Conservation (phyloP, 2,329 filamentous ascomycete species). For the Colletotrichum sp. region DNA sequence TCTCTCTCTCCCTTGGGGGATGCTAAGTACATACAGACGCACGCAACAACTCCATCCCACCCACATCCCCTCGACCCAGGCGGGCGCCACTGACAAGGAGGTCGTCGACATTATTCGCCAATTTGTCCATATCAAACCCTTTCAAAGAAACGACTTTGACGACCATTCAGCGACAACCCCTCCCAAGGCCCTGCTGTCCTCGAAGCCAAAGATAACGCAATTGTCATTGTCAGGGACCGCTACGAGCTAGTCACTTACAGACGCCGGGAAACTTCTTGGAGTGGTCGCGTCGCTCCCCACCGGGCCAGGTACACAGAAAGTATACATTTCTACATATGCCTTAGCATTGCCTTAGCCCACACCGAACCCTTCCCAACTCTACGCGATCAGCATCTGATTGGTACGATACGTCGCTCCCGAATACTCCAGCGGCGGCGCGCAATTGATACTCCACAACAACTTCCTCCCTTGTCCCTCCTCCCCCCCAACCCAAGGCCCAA, state of each 20-base stretch:
- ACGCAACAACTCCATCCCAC: neutral
- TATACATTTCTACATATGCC: neutral
- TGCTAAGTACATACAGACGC: neutral
- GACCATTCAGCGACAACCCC: neutral
- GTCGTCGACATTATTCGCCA: neutral
- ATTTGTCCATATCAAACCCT: neutral
- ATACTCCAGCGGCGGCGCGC: conserved; percentile 17
- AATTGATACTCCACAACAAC: conserved; percentile 13
- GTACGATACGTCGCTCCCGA: conserved; percentile 30
- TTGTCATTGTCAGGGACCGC: neutral
- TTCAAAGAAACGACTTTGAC: neutral
- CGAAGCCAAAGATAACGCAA: conserved; percentile 6
- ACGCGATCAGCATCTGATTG: conserved; percentile 38
- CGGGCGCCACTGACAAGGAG: neutral
- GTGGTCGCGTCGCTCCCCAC: conserved; percentile 7
- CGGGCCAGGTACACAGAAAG: conserved; percentile 2
- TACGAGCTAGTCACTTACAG: conserved; percentile 4
- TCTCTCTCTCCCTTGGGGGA: neutral
- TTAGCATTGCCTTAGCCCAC: conserved; percentile 6
- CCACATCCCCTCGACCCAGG: neutral
- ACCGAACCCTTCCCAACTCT: conserved; percentile 21
- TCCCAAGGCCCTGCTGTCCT: neutral
- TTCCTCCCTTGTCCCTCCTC: conserved; percentile 3
- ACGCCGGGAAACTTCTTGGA: conserved; percentile 1
- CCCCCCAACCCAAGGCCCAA: neutral